Base-by-base conservation (phyloP, 306 rosid genomes). In the Cucumis hystrix region DNA sequence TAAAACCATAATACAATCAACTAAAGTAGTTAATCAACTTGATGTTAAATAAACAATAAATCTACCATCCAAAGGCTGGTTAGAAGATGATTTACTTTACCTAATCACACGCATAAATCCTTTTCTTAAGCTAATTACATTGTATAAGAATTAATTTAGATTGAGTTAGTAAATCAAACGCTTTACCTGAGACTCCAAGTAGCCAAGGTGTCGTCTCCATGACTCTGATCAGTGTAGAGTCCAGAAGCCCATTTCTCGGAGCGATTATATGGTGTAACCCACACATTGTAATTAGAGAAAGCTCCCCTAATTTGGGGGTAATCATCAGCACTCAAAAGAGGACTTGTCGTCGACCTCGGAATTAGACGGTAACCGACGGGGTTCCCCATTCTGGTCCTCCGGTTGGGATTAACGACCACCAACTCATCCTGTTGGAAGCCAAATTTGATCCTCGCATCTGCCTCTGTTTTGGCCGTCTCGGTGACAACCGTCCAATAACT, bases 291-390 rank as follows among this genome's bases (percentile, higher is more conserved):
- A 16, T 88, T 87, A 0, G 89, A 84, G 62, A 87, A 91, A 0
- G 90, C 93, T 40, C 66, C 89, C 55, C 91, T 79, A 0, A 83
- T 80, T 82, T 91, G 90, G 2, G 93, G 96, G 74, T 81, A 87
- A 77, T 91, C 93, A 71, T 88, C 82, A 4, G 1, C 6, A 4
- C 67, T 6, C 85, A 91, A 45, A 54, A 90, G 89, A 8, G 91
- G 83, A 20, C 33, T 77, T 6, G 56, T 58, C 37, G 33, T 20
- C 18, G 82, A 23, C 0, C 84, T 83, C 5, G 89, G 88, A 77
- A 89, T 14, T 52, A 87, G 51, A 28, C 89, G 86, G 73, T 87
- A 87, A 35, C 93, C 90, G 1, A 87, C 74, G 0, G 80, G 51
- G 30, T 91, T 91, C 7, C 93, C 90, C 0, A 33, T 16, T 77